Evolutionary conservation across 306 rosid genomes (phyloP).

Genomic region (Potentilla sterilis): DNA sequence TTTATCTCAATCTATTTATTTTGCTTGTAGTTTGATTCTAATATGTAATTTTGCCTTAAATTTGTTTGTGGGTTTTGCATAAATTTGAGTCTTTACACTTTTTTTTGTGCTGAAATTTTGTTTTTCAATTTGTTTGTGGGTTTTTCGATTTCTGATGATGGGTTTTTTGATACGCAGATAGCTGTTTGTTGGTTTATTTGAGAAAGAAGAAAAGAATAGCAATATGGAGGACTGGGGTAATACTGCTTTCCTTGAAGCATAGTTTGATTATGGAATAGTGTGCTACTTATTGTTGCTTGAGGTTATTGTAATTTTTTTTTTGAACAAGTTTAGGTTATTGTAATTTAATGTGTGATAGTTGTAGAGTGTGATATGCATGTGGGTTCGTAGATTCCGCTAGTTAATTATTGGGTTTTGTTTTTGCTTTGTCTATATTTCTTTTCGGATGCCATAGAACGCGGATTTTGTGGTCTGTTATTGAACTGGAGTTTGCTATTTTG

Average conservation of each 20-base stretch:
- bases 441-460: not conserved
- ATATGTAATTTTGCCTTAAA: not conserved
- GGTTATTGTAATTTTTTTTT: not conserved
- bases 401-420: not conserved
- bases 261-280: not conserved
- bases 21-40: not conserved
- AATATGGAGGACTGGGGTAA: conserved; percentile 78
- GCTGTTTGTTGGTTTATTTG: not conserved
- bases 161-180: conserved; percentile 11
- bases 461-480: not conserved
- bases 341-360: not conserved
- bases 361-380: not conserved
- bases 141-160: not conserved
- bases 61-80: not conserved
- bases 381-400: not conserved
- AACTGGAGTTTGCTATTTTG: conserved; percentile 3
- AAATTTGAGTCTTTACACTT: not conserved
- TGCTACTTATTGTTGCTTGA: not conserved
- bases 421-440: not conserved
- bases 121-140: not conserved
- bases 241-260: conserved; percentile 7
- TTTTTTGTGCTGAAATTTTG: not conserved
- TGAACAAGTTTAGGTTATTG: not conserved
- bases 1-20: not conserved
- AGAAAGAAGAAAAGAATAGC: not conserved